Evolutionary conservation across 179 eudicot species (phyloP).

Genomic region (Corrigiola litoralis): DNA sequence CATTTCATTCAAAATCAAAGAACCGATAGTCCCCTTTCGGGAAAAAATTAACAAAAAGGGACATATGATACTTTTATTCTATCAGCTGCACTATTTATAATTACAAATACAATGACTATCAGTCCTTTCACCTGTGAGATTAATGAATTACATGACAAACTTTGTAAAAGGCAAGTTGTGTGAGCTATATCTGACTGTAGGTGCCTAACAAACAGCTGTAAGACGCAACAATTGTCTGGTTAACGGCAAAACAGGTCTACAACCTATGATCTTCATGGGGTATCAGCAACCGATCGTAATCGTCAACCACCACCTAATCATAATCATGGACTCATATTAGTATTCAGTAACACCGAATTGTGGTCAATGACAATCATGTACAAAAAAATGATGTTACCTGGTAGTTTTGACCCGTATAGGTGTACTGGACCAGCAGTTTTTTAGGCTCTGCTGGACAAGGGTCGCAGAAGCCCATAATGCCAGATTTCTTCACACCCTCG

Average conservation of each 20-base stretch:
- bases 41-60: background rate
- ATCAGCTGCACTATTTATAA: background rate
- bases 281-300: constrained; percentile 56
- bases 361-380: background rate
- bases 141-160: background rate
- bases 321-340: background rate
- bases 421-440: constrained; percentile 63
- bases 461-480: constrained; percentile 98
- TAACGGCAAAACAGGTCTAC: background rate
- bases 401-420: constrained; percentile 37
- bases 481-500: constrained; percentile 91
- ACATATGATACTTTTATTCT: background rate
- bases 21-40: background rate
- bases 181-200: constrained; percentile 3
- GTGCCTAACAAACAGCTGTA: background rate
- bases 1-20: too few relatives aligned
- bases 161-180: background rate
- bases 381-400: constrained; percentile 39
- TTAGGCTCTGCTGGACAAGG: constrained; percentile 91
- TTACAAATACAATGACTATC: constrained; percentile 20
- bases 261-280: constrained; percentile 63
- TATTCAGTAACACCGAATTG: background rate
- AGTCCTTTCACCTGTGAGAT: constrained; percentile 3
- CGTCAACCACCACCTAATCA: constrained; percentile 63
- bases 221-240: background rate